Percentiles rank a stretch among this genome's conserved stretches.
phyloP scores from a whole-genome alignment of 148 eudicot species.

The Pouteria glomerata region DNA sequence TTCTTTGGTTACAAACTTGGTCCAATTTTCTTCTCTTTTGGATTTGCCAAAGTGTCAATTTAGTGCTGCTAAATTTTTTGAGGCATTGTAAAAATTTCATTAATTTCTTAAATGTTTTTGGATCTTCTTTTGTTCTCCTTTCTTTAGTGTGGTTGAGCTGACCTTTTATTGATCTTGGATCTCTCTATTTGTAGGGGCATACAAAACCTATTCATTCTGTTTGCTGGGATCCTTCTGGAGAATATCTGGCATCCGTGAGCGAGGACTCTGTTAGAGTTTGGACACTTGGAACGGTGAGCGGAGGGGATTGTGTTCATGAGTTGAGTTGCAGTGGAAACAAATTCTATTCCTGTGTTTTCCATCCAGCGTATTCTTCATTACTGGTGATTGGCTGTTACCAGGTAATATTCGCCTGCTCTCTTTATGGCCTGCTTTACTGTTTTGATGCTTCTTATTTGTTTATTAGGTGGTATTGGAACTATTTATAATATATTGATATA shows the following conservation, averaged over 20 bases:
- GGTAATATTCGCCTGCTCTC: constrained; percentile 31
- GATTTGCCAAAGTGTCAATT: too few species aligned
- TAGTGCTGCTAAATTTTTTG: too few species aligned
- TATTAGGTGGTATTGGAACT: neutral
- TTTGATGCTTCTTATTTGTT: neutral
- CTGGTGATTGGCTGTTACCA: constrained; percentile 88
- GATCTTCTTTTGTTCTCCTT: neutral
- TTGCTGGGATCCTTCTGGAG: constrained; percentile 93
- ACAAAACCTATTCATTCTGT: constrained; percentile 65
- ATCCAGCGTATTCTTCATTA: constrained; percentile 72
- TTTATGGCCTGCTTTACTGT: neutral
- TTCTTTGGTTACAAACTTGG: too few species aligned
- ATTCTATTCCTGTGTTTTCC: constrained; percentile 83
- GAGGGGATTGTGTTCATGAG: constrained; percentile 76
- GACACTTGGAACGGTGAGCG: constrained; percentile 65
- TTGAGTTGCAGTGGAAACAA: constrained; percentile 76
- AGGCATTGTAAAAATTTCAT: too few species aligned
- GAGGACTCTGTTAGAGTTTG: constrained; percentile 92
- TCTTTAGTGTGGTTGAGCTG: neutral
- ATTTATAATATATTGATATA: too few species aligned
- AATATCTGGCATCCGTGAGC: constrained; percentile 78
- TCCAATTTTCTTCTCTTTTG: too few species aligned
- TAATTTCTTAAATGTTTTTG: neutral
- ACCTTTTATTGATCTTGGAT: neutral
- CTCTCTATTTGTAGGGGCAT: constrained; percentile 55